These are phyloP conservation scores for Cladorrhinum sp. DNA, from an alignment of 2,329 filamentous ascomycete species.

Conservation along the genomic window DNA sequence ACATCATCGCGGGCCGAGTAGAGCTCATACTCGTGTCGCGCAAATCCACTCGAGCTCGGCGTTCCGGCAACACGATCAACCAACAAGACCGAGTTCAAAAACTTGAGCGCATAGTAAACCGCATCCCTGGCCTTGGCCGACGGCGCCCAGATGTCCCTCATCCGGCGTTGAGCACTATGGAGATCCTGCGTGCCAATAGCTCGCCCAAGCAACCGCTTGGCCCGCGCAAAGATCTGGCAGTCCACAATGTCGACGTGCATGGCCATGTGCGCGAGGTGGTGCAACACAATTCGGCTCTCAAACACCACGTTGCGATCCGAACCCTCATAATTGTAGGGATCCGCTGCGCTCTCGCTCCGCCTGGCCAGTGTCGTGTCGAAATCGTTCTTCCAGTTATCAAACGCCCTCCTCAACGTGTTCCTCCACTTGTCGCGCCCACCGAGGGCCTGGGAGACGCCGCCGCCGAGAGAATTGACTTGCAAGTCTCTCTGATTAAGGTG, in stretches of 20 bases:
- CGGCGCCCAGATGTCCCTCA: conserved; percentile 87
- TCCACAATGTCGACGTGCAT: conserved; percentile 98
- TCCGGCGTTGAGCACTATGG: conserved; percentile 72
- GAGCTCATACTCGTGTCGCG: conserved; percentile 36
- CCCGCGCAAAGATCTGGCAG: conserved; percentile 90
- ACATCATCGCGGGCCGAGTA: conserved; percentile 88
- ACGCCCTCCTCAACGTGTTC: conserved; percentile 76
- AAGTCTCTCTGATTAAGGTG: conserved; percentile 96
- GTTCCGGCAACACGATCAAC: conserved; percentile 47
- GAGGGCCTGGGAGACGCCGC: conserved; percentile 69
- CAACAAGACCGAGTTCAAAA: conserved; percentile 79
- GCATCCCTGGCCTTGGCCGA: conserved; percentile 86
- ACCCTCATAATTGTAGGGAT: conserved; percentile 55
- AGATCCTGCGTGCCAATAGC: conserved; percentile 81
- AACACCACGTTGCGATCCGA: conserved; percentile 67
- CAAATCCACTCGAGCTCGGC: conserved; percentile 38
- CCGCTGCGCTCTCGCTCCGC: conserved; percentile 49
- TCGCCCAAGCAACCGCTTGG: conserved; percentile 78
- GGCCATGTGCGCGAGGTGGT: conserved; percentile 94
- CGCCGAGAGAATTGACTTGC: conserved; percentile 79
- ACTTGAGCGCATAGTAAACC: conserved; percentile 86
- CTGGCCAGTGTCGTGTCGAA: conserved; percentile 76
- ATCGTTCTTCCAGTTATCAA: conserved; percentile 89
- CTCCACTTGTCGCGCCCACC: conserved; percentile 92
- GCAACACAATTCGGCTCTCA: conserved; percentile 82